A percentile compares a stretch with the other conserved stretches of the same genome.
Evolutionary conservation across 2,329 filamentous ascomycete species (phyloP).

Genomic region (Zopfia rhizophila): DNA sequence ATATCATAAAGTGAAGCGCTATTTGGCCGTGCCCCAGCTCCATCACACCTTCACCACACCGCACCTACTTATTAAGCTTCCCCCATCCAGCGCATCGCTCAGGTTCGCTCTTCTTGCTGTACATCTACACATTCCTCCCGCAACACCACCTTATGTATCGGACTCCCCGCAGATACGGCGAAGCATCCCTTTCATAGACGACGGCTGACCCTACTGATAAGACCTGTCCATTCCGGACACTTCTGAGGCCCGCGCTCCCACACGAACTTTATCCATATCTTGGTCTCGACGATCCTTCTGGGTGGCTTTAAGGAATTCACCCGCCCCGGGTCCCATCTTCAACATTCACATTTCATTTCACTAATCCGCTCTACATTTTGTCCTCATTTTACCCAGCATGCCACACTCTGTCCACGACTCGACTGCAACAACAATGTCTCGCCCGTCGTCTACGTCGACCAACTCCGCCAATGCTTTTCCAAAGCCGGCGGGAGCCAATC

Average conservation of each 20-base stretch:
- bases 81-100: too few relatives aligned
- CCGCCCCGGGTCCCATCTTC: constrained; percentile 17
- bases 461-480: constrained; percentile 47
- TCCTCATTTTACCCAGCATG: constrained; percentile 32
- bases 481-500: constrained; percentile 43
- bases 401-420: constrained; percentile 49
- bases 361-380: neutral
- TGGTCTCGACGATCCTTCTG: constrained; percentile 2
- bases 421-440: constrained; percentile 46
- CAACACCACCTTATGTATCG: too few relatives aligned
- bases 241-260: too few relatives aligned
- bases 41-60: too few relatives aligned
- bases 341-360: constrained; percentile 3
- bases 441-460: constrained; percentile 48
- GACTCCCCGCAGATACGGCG: too few relatives aligned
- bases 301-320: constrained; percentile 12
- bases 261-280: constrained; percentile 16
- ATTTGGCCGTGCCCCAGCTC: neutral
- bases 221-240: constrained; percentile 3
- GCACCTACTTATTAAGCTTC: too few relatives aligned
- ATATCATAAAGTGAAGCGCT: constrained; percentile 8
- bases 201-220: constrained; percentile 11
- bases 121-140: too few relatives aligned
- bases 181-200: too few relatives aligned
- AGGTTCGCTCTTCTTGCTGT: too few relatives aligned